Percentiles rank a stretch among this genome's conserved stretches.
phyloP scores from a whole-genome alignment of 106 monocot species.

The Dendrobium officinale region DNA sequence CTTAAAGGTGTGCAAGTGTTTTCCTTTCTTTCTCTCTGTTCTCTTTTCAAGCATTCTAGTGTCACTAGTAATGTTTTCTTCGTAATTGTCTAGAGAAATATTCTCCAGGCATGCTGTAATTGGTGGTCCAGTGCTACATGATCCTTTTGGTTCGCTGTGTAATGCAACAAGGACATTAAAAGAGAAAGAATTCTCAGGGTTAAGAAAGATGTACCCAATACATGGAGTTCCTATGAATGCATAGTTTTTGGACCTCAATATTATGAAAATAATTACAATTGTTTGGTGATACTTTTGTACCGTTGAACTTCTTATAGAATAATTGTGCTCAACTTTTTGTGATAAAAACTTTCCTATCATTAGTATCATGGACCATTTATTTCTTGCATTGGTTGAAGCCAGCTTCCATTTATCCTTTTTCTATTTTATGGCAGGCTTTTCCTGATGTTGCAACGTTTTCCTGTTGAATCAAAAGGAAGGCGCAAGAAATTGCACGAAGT shows the following conservation, averaged over 20 bases:
- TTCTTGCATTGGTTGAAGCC: neutral
- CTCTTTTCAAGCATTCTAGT: neutral
- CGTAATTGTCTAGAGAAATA: neutral
- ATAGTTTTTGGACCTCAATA: neutral
- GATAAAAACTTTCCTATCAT: neutral
- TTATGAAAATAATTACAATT: neutral
- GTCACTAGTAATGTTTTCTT: neutral
- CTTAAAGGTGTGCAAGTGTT: neutral
- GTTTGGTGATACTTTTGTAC: neutral
- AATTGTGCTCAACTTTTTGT: neutral
- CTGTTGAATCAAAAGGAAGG: conserved; percentile 92
- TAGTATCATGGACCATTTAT: neutral
- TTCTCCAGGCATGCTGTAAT: neutral
- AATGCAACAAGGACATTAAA: neutral
- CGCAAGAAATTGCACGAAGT: conserved; percentile 95
- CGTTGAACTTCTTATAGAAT: neutral
- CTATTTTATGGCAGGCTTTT: conserved; percentile 55
- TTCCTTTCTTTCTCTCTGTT: neutral
- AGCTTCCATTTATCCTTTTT: neutral
- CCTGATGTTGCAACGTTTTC: conserved; percentile 86
- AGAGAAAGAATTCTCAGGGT: neutral
- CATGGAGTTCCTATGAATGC: neutral
- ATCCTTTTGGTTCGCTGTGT: neutral
- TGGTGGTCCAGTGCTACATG: neutral
- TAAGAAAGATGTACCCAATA: neutral